Base-by-base conservation (phyloP, 768 basidiomycete species). In the Tubosaeta brunneosetosa region DNA sequence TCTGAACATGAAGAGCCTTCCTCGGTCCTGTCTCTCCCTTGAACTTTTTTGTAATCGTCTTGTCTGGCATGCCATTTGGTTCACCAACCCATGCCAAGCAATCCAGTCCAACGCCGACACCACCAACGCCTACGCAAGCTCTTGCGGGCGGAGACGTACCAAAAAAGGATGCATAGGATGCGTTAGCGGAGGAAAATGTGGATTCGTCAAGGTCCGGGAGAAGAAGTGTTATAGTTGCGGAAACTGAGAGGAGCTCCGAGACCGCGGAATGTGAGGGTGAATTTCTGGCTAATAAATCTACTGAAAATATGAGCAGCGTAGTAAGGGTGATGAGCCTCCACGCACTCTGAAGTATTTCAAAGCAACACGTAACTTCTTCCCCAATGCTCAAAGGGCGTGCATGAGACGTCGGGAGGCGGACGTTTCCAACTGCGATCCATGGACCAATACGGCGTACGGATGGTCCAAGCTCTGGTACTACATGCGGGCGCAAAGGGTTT, bases 101-200 rank as follows among this genome's bases (percentile, higher is more conserved):
- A 55, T 97, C 94, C 22, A 99, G 66, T 49, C 77, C 73, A 27
- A 94, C 73, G 3, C 81, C 78, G 33, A 74, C 66, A 3, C 76
- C 77, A 52, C 84, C 80, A 1, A 91, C 84, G 10, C 86, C 86
- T 4, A 98, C 88, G 66, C 94, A 97, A n/a, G 94, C 94, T 7
- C 97, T 84, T 1, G 93, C 84, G 7, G 97, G 97, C 0, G 97
- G 97, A 42, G 91, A 94, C 16, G 80, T 78, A 2, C 94, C 94
- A 67, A 98, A 98, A 68, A 83, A 92, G 16, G 80, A 77, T 3
- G 79, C 72, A 66, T 98, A 98, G 8, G 86, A 76, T 1, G 75
- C 72, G 73, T 99, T 99, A 37, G 93, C 82, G 3, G 71, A 68
- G 1, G 80, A 71, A 65, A 99, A 99, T 29, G 85, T 71, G 6